Evolutionary conservation across 768 basidiomycete genomes (phyloP).

Genomic region (Suillus clintonianus): DNA sequence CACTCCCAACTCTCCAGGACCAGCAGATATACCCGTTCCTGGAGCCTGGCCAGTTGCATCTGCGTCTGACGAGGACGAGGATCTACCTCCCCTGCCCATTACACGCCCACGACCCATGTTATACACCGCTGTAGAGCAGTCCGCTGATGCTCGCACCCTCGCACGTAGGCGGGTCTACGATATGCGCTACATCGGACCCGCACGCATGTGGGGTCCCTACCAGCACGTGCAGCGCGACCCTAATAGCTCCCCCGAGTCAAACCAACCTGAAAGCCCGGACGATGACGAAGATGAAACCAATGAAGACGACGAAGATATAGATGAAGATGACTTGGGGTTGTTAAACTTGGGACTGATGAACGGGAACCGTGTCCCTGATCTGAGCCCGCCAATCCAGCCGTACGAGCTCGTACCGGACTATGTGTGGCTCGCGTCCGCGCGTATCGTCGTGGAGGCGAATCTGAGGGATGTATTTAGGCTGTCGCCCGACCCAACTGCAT

Average conservation of each 20-base stretch:
- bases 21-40: background rate
- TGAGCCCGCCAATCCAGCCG: conserved; percentile 18
- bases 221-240: conserved; percentile 14
- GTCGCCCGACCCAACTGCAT: background rate
- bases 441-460: conserved; percentile 54
- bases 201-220: conserved; percentile 32
- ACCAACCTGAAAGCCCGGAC: background rate
- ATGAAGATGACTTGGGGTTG: conserved; percentile 6
- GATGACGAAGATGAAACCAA: conserved; percentile 22
- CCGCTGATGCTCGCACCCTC: conserved; percentile 26
- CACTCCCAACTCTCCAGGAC: background rate
- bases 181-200: conserved; percentile 29
- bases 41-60: background rate
- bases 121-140: conserved; percentile 12
- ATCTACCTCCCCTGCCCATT: background rate
- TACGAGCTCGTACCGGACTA: conserved; percentile 49
- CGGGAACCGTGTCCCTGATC: conserved; percentile 16
- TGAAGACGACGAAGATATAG: conserved; percentile 13
- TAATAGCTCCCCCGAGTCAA: background rate
- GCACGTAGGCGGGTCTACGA: conserved; percentile 32
- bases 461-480: conserved; percentile 39
- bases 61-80: background rate
- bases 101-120: background rate
- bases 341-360: background rate
- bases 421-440: conserved; percentile 50